These are phyloP conservation scores for Ophiostoma perfectum DNA, from an alignment of 2,329 filamentous ascomycete genomes.

Conservation along the genomic window DNA sequence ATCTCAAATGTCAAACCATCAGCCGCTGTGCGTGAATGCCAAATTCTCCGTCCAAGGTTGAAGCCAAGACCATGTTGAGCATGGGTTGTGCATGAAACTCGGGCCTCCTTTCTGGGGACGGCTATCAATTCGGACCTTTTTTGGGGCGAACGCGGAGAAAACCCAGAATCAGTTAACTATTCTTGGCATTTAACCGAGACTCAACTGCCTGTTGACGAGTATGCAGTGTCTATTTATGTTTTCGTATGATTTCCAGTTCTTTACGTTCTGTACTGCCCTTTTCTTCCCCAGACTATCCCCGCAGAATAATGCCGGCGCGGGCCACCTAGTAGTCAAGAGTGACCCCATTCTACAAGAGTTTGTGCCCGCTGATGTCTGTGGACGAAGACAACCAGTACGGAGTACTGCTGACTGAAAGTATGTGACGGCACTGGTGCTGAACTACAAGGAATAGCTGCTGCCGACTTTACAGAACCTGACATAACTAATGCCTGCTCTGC, in stretches of 20 bases:
- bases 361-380: no score
- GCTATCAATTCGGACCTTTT: constrained; percentile 9
- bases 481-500: no score
- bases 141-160: constrained; percentile 6
- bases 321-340: neutral
- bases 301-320: neutral
- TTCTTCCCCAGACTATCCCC: constrained; percentile 2
- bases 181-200: neutral
- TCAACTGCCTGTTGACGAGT: neutral
- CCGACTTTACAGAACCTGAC: no score
- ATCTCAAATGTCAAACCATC: no score
- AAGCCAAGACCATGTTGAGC: neutral
- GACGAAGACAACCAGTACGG: no score
- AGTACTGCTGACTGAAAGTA: no score
- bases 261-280: no score
- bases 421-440: no score
- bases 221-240: no score
- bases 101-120: constrained; percentile 1
- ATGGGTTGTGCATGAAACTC: constrained; percentile 6
- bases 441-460: no score
- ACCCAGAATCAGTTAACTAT: neutral
- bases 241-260: no score
- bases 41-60: neutral
- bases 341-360: no score
- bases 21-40: neutral